These are phyloP conservation scores for Mycosphaerella arachidis DNA, from an alignment of 2,329 filamentous ascomycete genomes.

Conservation along the genomic window DNA sequence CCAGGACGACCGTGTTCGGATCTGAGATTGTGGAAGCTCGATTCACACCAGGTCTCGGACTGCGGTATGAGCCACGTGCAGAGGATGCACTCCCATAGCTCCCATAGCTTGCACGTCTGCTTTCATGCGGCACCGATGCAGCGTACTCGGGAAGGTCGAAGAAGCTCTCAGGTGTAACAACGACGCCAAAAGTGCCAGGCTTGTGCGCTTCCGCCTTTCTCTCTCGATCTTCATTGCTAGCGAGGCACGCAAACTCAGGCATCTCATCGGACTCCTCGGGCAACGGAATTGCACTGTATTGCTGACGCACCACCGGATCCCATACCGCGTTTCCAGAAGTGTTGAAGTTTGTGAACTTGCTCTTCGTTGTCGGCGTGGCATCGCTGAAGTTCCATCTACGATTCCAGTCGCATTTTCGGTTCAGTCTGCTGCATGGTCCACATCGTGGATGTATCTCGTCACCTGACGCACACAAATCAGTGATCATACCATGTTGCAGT, in stretches of 20 bases:
- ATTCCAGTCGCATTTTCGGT: constrained; percentile 55
- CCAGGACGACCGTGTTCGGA: constrained; percentile 48
- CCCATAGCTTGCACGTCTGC: constrained; percentile 29
- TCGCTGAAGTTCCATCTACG: constrained; percentile 44
- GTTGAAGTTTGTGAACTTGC: constrained; percentile 41
- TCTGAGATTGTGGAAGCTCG: constrained; percentile 31
- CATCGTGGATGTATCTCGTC: constrained; percentile 15
- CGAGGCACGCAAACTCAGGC: constrained; percentile 51
- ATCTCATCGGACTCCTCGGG: constrained; percentile 42
- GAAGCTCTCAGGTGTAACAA: constrained; percentile 54
- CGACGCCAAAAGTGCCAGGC: constrained; percentile 54
- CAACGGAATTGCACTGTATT: constrained; percentile 5
- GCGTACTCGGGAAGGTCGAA: constrained; percentile 49
- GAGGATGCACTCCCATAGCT: constrained; percentile 11
- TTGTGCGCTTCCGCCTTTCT: constrained; percentile 49
- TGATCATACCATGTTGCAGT: neutral
- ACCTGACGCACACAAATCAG: neutral
- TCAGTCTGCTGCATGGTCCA: constrained; percentile 51
- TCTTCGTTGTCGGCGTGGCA: constrained; percentile 31
- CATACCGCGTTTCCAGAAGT: constrained; percentile 51
- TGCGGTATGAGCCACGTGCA: constrained; percentile 1
- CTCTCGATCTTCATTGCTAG: constrained; percentile 55
- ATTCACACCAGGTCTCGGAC: constrained; percentile 3
- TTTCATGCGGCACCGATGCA: constrained; percentile 23
- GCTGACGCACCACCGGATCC: constrained; percentile 38